phyloP scores from a whole-genome alignment of 768 basidiomycete genomes.

The Pulveroboletus sp. region DNA sequence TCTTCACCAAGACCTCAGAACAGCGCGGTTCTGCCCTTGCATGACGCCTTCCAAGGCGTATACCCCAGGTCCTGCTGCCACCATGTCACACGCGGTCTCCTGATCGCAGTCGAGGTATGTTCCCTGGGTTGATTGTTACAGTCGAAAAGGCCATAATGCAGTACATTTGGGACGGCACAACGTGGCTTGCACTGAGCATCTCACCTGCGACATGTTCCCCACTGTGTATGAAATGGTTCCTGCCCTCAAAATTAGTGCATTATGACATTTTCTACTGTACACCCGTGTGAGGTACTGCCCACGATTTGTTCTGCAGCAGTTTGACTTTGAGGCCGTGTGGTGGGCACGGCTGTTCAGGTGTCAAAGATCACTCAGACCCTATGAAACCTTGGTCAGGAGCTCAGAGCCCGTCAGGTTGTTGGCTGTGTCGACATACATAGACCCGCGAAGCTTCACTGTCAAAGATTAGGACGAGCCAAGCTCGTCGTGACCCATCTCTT shows the following conservation, averaged over 20 bases:
- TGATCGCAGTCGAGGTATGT: constrained; percentile 14
- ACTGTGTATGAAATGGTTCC: constrained; percentile 1
- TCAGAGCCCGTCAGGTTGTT: background rate
- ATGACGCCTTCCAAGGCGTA: too few species aligned
- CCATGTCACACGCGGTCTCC: background rate
- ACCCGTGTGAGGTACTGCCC: background rate
- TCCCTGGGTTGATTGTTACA: background rate
- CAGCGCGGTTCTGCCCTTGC: background rate
- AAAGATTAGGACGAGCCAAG: constrained; percentile 4
- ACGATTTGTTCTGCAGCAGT: constrained; percentile 2
- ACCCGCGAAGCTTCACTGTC: background rate
- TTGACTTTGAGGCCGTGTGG: too few species aligned
- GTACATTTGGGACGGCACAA: constrained; percentile 20
- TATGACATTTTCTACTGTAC: constrained; percentile 25
- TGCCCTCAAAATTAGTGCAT: constrained; percentile 21
- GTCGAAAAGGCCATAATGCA: constrained; percentile 26
- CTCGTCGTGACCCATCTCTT: constrained; percentile 11
- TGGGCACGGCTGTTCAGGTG: too few species aligned
- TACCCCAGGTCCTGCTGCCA: background rate
- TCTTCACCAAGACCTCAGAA: background rate
- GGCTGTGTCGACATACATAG: background rate
- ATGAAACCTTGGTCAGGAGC: background rate
- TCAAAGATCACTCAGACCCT: background rate
- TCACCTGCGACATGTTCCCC: background rate
- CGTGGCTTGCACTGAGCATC: constrained; percentile 9